Base-by-base conservation (phyloP, 805 yeast genomes). In the Lipomyces sp. region DNA sequence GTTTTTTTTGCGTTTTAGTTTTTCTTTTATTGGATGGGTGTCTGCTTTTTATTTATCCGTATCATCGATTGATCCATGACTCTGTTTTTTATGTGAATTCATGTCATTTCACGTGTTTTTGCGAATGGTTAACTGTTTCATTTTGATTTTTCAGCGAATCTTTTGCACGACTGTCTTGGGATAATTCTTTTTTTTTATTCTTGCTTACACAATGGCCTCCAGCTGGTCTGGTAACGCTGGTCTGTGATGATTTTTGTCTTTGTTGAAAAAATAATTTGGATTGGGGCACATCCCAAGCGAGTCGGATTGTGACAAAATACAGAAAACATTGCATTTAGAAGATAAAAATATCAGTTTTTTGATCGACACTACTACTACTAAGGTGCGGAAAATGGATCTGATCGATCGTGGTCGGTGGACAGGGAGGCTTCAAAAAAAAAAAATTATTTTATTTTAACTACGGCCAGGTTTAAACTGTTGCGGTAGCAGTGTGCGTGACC, bases 81-180 rank as follows among this genome's bases (percentile, higher is more conserved):
- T 60, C 13, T 39, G 35, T n/a, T 24, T n/a, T 24, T 48, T 61
- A 42, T 35, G 18, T n/a, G 15, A 42, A 42, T 42, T 42, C 24
- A 42, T 42, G 48, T 42, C 48, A 42, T 53, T 48, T 42, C 11
- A 30, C 55, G 59, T 33, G 13, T 15, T 51, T 15, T 24, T 29
- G 24, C 24, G 24, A 24, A 13, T 18, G 32, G 15, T 35, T n/a
- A 24, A 24, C n/a, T 15, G 15, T 39, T 0, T 13, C 18, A 2
- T 42, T 6, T 42, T 4, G 6, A 42, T 8, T 15, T 18, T 11
- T 51, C 5, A 51, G 18, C 32, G 37, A 18, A 30, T 51, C 24
- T 24, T 24, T 8, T 35, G 60, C 39, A 54, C 50, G 24, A 30
- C 24, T 4, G 45, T 15, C 39, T 34, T 29, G 30, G 39, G 42